A percentile compares a stretch with the other conserved stretches of the same genome.
Conservation (phyloP, 805 yeast species). For the Zygotorulaspora danielsina region DNA sequence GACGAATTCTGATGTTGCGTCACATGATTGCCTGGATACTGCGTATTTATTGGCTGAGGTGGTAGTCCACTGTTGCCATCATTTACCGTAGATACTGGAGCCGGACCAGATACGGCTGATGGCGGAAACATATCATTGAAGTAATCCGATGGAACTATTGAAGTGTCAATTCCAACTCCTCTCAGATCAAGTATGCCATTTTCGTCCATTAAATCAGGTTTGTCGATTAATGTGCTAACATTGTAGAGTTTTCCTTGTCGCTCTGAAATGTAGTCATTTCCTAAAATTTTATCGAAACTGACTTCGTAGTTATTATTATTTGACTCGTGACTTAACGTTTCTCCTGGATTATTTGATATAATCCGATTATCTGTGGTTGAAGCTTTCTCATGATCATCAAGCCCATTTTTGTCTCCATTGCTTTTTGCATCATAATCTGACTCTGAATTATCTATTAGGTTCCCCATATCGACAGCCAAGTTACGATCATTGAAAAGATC, state of each 20-base stretch:
- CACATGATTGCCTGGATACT: constrained; percentile 4
- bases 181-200: constrained; percentile 19
- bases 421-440: constrained; percentile 6
- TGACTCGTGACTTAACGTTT: not conserved
- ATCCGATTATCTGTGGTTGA: constrained; percentile 1
- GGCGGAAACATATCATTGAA: constrained; percentile 25
- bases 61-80: constrained; percentile 2
- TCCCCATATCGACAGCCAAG: constrained; percentile 10
- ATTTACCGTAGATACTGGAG: constrained; percentile 3
- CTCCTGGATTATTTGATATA: constrained; percentile 2
- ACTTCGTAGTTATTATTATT: constrained; percentile 13
- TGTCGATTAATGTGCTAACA: constrained; percentile 33
- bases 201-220: constrained; percentile 22
- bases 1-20: constrained; percentile 8
- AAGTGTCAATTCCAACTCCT: constrained; percentile 19
- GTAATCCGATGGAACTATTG: constrained; percentile 22
- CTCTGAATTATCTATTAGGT: constrained; percentile 9
- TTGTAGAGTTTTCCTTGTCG: constrained; percentile 13
- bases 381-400: constrained; percentile 1
- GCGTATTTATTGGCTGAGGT: constrained; percentile 5
- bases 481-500: constrained; percentile 15
- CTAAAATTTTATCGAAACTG: constrained; percentile 13
- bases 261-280: constrained; percentile 9
- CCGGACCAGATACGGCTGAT: constrained; percentile 6
- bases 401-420: not conserved